Evolutionary conservation across 2,329 filamentous ascomycete species (phyloP).

Genomic region (Colletotrichum noveboracense): DNA sequence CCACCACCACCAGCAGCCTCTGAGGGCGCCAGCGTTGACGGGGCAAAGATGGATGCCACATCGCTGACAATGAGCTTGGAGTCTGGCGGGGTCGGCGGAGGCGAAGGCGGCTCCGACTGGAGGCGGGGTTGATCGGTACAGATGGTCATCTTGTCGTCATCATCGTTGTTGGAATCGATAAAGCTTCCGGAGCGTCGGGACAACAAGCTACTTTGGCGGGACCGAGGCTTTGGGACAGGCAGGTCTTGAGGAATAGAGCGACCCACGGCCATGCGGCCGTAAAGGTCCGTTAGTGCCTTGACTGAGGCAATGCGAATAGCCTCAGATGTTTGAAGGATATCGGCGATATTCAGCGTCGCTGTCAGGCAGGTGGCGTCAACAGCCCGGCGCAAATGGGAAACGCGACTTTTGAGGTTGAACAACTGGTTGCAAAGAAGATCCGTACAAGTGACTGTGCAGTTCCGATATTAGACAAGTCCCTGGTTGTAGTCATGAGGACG

Average conservation of each 20-base stretch:
- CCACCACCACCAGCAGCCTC: slow-evolving; percentile 1
- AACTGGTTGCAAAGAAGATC: slow-evolving; percentile 33
- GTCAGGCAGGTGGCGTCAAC: slow-evolving; percentile 18
- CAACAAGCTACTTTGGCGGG: slow-evolving; percentile 13
- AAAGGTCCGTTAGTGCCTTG: slow-evolving; percentile 38
- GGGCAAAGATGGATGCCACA: slow-evolving; percentile 22
- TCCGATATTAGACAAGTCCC: slow-evolving; percentile 23
- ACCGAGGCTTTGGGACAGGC: slow-evolving; percentile 24
- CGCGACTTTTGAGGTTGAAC: slow-evolving; percentile 25
- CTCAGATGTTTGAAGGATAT: slow-evolving; percentile 38
- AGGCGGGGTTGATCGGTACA: slow-evolving; percentile 28
- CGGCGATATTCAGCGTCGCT: slow-evolving; percentile 35
- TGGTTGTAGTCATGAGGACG: not conserved
- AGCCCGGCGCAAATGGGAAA: slow-evolving; percentile 29
- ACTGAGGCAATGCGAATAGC: slow-evolving; percentile 34
- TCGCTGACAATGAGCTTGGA: slow-evolving; percentile 25
- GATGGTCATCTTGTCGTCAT: slow-evolving; percentile 29
- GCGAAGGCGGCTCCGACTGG: slow-evolving; percentile 34
- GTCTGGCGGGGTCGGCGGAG: slow-evolving; percentile 30
- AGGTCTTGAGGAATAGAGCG: slow-evolving; percentile 33
- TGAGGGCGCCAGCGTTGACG: slow-evolving; percentile 14
- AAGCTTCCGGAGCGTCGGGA: not conserved
- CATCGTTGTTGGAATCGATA: not conserved
- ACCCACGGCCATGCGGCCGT: slow-evolving; percentile 36
- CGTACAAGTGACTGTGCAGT: slow-evolving; percentile 25